Evolutionary conservation across 129 eudicot species (phyloP), one percentile per base, ranked within the genome.

Genomic region (Flaveria sonorensis): DNA sequence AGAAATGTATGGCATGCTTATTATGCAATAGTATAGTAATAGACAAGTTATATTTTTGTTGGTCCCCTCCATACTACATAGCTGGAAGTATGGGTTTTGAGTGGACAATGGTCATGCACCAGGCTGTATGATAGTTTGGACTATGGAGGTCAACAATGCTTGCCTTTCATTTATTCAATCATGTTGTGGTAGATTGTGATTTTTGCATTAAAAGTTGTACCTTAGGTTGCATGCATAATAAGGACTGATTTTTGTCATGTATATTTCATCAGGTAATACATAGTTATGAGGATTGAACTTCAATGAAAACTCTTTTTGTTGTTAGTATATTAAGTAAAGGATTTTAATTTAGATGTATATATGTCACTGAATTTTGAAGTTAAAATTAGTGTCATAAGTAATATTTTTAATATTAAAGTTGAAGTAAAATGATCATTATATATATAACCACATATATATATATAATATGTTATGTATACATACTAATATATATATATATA

Each of bases 31-130:
- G 32, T 30, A 73, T 43, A 24, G 62, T 56, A 73, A 63, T 73
- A 73, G 79, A 65, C 67, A 79, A 62, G 79, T 66, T 66, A 32
- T 55, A 13, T 42, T 73, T n/a, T 74, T 74, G 75, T 3, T 81
- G 84, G 84, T 81, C 84, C 84, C 84, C 84, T 74, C 70, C 63
- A 43, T 68, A 62, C 75, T 73, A 48, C 1, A 56, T 80, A 73
- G 84, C 80, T 81, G 84, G 70, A 74, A 10, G 23, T 56, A 74
- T 74, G 80, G 70, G 80, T 55, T 74, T 80, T 66, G 43, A 28
- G 79, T 80, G 80, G 79, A 56, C 30, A 74, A 66, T 81, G 75
- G 75, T 23, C 71, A 81, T 81, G 75, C 79, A 74, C 70, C 84
- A 74, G 79, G 46, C 76, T 81, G 84, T 67, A 56, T 81, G 18